A percentile compares a stretch with the other conserved stretches of the same genome.
phyloP scores from a whole-genome alignment of 2,329 filamentous ascomycete genomes.

The Chaetomiaceae sp. region DNA sequence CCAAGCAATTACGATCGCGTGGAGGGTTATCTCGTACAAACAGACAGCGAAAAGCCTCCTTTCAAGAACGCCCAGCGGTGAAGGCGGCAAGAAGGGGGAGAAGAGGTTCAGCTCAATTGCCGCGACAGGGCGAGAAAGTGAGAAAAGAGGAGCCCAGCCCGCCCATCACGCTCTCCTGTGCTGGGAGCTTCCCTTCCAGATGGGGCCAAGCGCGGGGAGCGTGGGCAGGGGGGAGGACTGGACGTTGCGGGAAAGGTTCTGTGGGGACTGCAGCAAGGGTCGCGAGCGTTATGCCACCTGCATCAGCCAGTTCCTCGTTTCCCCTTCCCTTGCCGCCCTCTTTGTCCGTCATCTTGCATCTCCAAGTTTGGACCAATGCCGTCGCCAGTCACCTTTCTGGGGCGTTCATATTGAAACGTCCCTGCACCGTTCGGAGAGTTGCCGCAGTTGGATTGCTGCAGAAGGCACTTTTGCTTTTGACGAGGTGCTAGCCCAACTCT shows the following conservation, averaged over 20 bases:
- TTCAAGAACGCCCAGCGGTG: conserved; percentile 5
- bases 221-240: conserved; percentile 2
- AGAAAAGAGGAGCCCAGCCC: conserved; percentile 17
- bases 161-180: conserved; percentile 2
- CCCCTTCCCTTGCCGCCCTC: too few relatives aligned
- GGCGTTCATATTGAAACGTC: too few relatives aligned
- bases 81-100: conserved; percentile 1
- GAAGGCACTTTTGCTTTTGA: too few relatives aligned
- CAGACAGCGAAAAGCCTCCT: background rate
- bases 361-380: too few relatives aligned
- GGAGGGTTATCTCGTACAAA: background rate
- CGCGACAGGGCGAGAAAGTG: conserved; percentile 1
- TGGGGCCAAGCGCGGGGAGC: conserved; percentile 9
- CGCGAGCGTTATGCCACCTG: too few relatives aligned
- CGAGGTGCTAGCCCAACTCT: too few relatives aligned
- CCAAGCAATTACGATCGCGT: background rate
- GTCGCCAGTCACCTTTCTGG: too few relatives aligned
- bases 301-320: too few relatives aligned
- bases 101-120: conserved; percentile 8
- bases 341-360: too few relatives aligned
- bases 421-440: too few relatives aligned
- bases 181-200: conserved; percentile 8
- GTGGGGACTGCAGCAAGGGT: too few relatives aligned
- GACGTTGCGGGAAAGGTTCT: background rate
- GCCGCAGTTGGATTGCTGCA: too few relatives aligned